A percentile compares a stretch with the other conserved stretches of the same genome.
These are phyloP conservation scores for Epichloe uncinata DNA, from an alignment of 2,329 filamentous ascomycete species.

Conservation along the genomic window DNA sequence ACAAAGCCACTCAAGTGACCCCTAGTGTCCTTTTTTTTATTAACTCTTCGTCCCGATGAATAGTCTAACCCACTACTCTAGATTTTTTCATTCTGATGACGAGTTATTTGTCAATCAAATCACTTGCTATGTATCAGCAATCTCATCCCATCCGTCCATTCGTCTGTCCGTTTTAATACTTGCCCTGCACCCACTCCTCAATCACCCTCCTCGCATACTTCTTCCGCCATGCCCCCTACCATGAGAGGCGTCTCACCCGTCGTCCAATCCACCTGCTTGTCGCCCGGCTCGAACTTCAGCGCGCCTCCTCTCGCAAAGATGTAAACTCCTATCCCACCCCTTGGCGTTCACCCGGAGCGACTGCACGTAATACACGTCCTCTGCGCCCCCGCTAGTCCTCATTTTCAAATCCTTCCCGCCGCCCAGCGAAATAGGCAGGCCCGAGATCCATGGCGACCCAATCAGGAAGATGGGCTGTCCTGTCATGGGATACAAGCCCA, in stretches of 20 bases:
- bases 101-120: too few species aligned
- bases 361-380: slow-evolving; percentile 48
- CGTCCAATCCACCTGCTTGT: slow-evolving; percentile 38
- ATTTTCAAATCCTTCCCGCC: slow-evolving; percentile 30
- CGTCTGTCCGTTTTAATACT: too few species aligned
- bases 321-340: slow-evolving; percentile 47
- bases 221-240: slow-evolving; percentile 28
- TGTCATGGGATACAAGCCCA: too few species aligned
- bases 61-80: too few species aligned
- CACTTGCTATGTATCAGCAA: too few species aligned
- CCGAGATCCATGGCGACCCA: too few species aligned
- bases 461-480: too few species aligned
- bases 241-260: slow-evolving; percentile 48
- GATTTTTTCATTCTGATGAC: too few species aligned
- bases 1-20: not conserved
- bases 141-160: too few species aligned
- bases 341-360: slow-evolving; percentile 51
- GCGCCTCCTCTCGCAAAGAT: slow-evolving; percentile 44
- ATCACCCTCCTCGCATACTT: slow-evolving; percentile 8
- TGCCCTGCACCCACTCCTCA: not conserved
- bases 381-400: slow-evolving; percentile 35
- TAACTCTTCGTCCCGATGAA: too few species aligned
- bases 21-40: not conserved
- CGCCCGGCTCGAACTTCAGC: slow-evolving; percentile 51
- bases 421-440: too few species aligned